These are phyloP conservation scores for Penicillium sp. DNA, from an alignment of 2,329 filamentous ascomycete species.

Conservation along the genomic window DNA sequence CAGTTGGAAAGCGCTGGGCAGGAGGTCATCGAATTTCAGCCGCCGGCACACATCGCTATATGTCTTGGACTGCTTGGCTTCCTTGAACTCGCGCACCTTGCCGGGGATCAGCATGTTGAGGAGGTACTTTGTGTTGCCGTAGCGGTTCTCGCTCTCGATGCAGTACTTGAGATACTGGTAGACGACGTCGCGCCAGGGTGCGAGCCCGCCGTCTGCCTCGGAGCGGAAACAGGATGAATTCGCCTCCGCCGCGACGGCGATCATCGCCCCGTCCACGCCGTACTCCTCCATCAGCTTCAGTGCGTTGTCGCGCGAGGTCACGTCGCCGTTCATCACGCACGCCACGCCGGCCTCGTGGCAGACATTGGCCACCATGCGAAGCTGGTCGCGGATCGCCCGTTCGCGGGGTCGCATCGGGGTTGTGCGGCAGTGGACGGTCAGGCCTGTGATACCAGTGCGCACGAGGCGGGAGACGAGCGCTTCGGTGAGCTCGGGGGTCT, in stretches of 20 bases:
- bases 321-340: conserved; percentile 94
- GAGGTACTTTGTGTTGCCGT: conserved; percentile 90
- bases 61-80: conserved; percentile 66
- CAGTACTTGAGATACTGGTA: conserved; percentile 71
- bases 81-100: conserved; percentile 65
- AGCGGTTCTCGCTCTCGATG: conserved; percentile 80
- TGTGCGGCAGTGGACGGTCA: conserved; percentile 95
- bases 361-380: conserved; percentile 78
- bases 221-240: conserved; percentile 86
- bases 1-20: conserved; percentile 63
- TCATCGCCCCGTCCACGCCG: conserved; percentile 94
- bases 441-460: conserved; percentile 83
- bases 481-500: conserved; percentile 74
- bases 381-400: conserved; percentile 79
- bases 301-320: conserved; percentile 73
- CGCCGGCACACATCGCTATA: conserved; percentile 70
- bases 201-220: conserved; percentile 67
- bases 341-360: conserved; percentile 86
- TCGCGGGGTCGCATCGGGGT: conserved; percentile 93
- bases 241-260: conserved; percentile 86
- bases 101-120: conserved; percentile 84
- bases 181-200: conserved; percentile 76
- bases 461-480: conserved; percentile 75
- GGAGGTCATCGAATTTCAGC: conserved; percentile 65
- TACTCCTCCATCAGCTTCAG: conserved; percentile 72